These are phyloP conservation scores for Pythium aristosporum DNA, from an alignment of 352 stramenopile species.

Conservation along the genomic window DNA sequence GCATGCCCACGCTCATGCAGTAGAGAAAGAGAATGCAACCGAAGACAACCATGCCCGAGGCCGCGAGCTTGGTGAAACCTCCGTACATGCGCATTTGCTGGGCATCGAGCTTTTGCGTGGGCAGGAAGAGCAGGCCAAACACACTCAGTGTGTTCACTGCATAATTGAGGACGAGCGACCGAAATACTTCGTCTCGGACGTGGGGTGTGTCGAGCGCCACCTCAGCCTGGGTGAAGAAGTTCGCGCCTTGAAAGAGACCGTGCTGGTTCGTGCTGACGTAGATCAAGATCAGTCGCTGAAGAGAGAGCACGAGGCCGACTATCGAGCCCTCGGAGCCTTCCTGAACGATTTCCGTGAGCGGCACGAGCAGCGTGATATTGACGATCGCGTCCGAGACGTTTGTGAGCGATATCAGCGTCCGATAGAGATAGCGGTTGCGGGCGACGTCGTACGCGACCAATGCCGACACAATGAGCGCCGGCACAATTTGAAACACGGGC, in stretches of 20 bases:
- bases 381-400: slow-evolving; percentile 29
- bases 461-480: slow-evolving; percentile 10
- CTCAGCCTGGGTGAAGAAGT: slow-evolving; percentile 19
- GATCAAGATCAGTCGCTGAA: slow-evolving; percentile 32
- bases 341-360: slow-evolving; percentile 34
- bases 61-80: slow-evolving; percentile 37
- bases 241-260: slow-evolving; percentile 29
- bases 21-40: slow-evolving; percentile 59
- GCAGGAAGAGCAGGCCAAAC: slow-evolving; percentile 34
- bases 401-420: slow-evolving; percentile 27
- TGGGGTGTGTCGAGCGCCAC: slow-evolving; percentile 24
- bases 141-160: slow-evolving; percentile 34
- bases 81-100: slow-evolving; percentile 35
- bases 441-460: slow-evolving; percentile 12
- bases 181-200: slow-evolving; percentile 24
- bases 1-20: slow-evolving; percentile 46
- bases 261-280: slow-evolving; percentile 34
- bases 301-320: slow-evolving; percentile 28
- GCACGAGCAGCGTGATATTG: slow-evolving; percentile 29
- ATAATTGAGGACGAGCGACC: slow-evolving; percentile 33
- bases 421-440: slow-evolving; percentile 25
- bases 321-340: slow-evolving; percentile 29
- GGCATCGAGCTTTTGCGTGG: slow-evolving; percentile 31
- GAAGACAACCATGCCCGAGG: slow-evolving; percentile 51
- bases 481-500: no score